phyloP scores from a whole-genome alignment of 179 eudicot genomes.

The Silene vulgaris region DNA sequence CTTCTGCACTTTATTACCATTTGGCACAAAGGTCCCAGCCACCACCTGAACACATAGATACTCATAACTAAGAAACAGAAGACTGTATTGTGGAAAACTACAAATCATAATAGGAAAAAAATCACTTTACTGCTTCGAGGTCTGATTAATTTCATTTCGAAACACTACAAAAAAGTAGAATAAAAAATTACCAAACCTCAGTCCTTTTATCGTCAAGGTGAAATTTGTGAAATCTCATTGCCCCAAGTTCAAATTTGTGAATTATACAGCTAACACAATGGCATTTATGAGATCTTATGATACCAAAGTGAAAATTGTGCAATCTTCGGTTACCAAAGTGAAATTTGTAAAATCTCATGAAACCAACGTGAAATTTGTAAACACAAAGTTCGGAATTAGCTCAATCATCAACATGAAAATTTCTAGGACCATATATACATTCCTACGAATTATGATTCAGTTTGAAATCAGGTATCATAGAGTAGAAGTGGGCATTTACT shows the following conservation, averaged over 20 bases:
- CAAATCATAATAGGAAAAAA: too few species aligned
- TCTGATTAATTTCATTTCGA: background rate
- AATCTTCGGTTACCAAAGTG: background rate
- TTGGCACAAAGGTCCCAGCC: constrained; percentile 63
- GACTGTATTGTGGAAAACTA: background rate
- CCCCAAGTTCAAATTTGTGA: too few species aligned
- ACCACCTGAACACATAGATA: constrained; percentile 41
- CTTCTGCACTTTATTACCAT: constrained; percentile 39
- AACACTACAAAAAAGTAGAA: background rate
- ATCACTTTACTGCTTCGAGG: background rate
- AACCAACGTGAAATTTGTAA: background rate
- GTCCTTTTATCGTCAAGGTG: too few species aligned
- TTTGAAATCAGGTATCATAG: background rate
- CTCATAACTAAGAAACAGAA: background rate
- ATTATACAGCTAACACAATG: too few species aligned
- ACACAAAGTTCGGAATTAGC: background rate
- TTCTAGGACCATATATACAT: background rate
- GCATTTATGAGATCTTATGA: too few species aligned
- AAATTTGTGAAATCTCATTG: too few species aligned
- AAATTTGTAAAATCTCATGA: background rate
- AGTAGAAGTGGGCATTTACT: constrained; percentile 33
- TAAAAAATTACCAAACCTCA: background rate
- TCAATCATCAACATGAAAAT: background rate
- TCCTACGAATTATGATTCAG: background rate
- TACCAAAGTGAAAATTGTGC: background rate